Base-by-base conservation (phyloP, 352 stramenopile species). In the Globisporangium cederbergense region DNA sequence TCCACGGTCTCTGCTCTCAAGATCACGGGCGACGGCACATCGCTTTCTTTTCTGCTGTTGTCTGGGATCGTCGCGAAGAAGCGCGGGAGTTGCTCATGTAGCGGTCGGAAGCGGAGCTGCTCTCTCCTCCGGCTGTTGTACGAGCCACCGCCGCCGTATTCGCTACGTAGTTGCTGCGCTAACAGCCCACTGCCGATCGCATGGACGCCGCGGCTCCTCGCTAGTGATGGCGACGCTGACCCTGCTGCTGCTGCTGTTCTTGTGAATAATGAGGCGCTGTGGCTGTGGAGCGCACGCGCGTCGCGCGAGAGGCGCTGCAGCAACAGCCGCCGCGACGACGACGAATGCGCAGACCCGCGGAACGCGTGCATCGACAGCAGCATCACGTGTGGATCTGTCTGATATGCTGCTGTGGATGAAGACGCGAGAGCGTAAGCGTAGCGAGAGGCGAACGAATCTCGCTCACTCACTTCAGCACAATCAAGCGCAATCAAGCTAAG, bases 361-460 rank as follows among this genome's bases (percentile, higher is more conserved):
- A 76, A 54, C 49, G 62, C 64, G 28, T 65, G 71, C 20, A 67
- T 49, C 18, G 61, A 70, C n/a, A 68, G 51, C 61, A 73, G 62
- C 71, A 77, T 75, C n/a, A 46, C 30, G 14, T 38, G 25, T 28
- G 25, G 2, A 46, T 1, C 25, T 3, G 54, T 57, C 32, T 36
- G 32, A 36, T 8, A 14, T 46, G 13, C 1, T 42, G 36, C 40
- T 46, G 40, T 46, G 40, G 40, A 46, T 46, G 13, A 14, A 46
- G 40, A 46, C 14, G 40, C 4, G 40, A 46, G 40, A 5, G 40
- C 36, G 36, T 14, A 36, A 8, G 36, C 36, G 36, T 42, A 42
- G 32, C 36, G 36, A 42, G 36, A 42, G 11, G 36, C 36, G 36
- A 42, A 16, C 36, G 36, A 14, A 42, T 42, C 36, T 42, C 36